Evolutionary conservation across 2,329 filamentous ascomycete genomes (phyloP).

Genomic region (Beauveria asiatica): DNA sequence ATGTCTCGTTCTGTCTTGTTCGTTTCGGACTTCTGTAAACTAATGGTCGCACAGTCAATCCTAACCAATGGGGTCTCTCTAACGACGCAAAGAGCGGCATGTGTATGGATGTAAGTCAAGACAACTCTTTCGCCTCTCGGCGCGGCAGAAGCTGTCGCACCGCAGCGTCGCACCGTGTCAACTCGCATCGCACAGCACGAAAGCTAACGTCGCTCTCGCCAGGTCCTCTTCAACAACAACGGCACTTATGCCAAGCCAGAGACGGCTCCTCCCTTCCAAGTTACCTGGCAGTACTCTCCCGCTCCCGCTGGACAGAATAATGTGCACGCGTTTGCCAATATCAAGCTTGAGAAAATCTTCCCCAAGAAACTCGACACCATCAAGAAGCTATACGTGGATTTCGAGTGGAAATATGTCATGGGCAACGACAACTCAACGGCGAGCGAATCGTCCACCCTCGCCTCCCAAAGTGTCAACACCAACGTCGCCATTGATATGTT

Average conservation of each 20-base stretch:
- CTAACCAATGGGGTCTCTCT: constrained; percentile 45
- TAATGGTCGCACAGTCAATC: constrained; percentile 36
- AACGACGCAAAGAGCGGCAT: constrained; percentile 29
- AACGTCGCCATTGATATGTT: constrained; percentile 55
- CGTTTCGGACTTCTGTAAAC: not conserved
- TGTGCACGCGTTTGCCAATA: constrained; percentile 48
- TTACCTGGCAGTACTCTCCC: constrained; percentile 41
- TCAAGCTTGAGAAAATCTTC: constrained; percentile 37
- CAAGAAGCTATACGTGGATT: constrained; percentile 31
- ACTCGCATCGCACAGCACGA: not conserved
- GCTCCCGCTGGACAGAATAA: constrained; percentile 32
- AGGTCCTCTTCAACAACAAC: constrained; percentile 43
- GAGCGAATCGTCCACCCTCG: constrained; percentile 24
- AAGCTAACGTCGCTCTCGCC: constrained; percentile 5
- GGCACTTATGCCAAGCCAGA: constrained; percentile 37
- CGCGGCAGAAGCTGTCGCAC: not conserved
- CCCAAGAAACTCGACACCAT: constrained; percentile 33
- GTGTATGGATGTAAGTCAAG: constrained; percentile 43
- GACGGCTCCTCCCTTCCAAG: constrained; percentile 39
- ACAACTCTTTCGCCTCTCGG: not conserved
- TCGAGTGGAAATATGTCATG: constrained; percentile 42
- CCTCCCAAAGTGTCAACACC: constrained; percentile 35
- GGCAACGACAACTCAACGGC: constrained; percentile 30
- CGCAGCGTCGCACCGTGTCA: constrained; percentile 2
- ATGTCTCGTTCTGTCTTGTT: constrained; percentile 20